Evolutionary conservation across 768 basidiomycete genomes (phyloP).

Genomic region (Boletus rufocinnamomeus): DNA sequence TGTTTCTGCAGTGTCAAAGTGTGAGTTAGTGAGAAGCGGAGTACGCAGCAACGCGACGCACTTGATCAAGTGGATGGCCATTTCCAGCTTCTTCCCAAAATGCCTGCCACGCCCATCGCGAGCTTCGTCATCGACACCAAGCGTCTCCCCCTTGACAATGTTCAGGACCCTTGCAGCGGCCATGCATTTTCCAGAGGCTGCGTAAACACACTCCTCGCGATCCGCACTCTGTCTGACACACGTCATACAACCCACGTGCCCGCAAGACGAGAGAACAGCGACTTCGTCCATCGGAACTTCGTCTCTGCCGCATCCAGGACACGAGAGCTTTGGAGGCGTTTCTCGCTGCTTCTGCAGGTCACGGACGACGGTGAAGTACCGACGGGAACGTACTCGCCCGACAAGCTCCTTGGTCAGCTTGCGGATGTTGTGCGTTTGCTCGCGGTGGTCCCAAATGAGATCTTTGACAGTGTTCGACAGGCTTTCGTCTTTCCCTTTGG

Average conservation of each 20-base stretch:
- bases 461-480: slow-evolving; percentile 60
- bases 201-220: slow-evolving; percentile 80
- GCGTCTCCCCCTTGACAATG: slow-evolving; percentile 75
- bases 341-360: slow-evolving; percentile 80
- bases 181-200: slow-evolving; percentile 65
- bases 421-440: slow-evolving; percentile 84
- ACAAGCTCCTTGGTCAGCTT: slow-evolving; percentile 85
- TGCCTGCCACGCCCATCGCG: slow-evolving; percentile 74
- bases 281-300: slow-evolving; percentile 65
- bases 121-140: slow-evolving; percentile 77
- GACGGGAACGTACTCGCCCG: slow-evolving; percentile 84
- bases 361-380: slow-evolving; percentile 90
- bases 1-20: slow-evolving; percentile 45
- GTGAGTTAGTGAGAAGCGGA: not conserved
- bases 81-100: slow-evolving; percentile 82
- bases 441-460: slow-evolving; percentile 77
- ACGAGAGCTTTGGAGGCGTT: slow-evolving; percentile 56
- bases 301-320: slow-evolving; percentile 60
- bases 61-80: slow-evolving; percentile 75
- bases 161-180: slow-evolving; percentile 82
- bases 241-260: slow-evolving; percentile 79
- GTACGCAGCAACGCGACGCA: slow-evolving; percentile 35
- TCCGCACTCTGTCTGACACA: slow-evolving; percentile 77
- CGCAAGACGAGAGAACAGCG: slow-evolving; percentile 88
- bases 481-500: slow-evolving; percentile 56